Percentiles rank a stretch among this genome's conserved stretches.
These are phyloP conservation scores for Tuber aestivum DNA, from an alignment of 495 filamentous ascomycete species.

Conservation along the genomic window DNA sequence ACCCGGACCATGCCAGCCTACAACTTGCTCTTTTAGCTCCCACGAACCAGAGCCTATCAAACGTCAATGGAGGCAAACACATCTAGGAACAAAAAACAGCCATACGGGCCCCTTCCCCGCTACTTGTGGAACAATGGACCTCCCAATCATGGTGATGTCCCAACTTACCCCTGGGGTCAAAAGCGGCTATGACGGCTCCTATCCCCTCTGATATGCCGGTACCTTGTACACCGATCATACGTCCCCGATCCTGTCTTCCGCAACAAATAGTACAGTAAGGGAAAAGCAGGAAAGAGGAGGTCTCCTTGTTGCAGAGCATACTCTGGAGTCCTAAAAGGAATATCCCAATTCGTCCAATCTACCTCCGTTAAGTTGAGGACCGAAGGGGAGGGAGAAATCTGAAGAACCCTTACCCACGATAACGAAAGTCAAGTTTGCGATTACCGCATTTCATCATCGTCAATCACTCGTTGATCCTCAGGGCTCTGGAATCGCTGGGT, in stretches of 20 bases:
- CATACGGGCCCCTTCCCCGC: too few species aligned
- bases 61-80: too few species aligned
- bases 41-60: too few species aligned
- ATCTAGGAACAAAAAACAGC: too few species aligned
- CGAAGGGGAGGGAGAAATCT: neutral
- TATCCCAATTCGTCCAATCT: neutral
- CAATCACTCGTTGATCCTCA: neutral
- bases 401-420: neutral
- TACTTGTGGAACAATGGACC: too few species aligned
- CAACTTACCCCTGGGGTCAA: neutral
- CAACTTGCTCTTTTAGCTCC: too few species aligned
- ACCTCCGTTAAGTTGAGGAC: neutral
- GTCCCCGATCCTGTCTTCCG: neutral
- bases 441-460: neutral
- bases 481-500: neutral
- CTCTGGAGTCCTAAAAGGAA: neutral
- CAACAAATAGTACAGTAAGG: neutral
- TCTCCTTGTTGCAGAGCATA: neutral
- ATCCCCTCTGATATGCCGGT: conserved; percentile 2
- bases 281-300: neutral
- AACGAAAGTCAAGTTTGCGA: neutral
- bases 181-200: conserved; percentile 14
- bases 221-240: neutral
- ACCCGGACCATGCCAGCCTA: too few species aligned
- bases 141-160: conserved; percentile 1